Percentiles rank a stretch among this genome's conserved stretches.
Conservation (phyloP, 306 rosid genomes). For the Vigna mungo region DNA sequence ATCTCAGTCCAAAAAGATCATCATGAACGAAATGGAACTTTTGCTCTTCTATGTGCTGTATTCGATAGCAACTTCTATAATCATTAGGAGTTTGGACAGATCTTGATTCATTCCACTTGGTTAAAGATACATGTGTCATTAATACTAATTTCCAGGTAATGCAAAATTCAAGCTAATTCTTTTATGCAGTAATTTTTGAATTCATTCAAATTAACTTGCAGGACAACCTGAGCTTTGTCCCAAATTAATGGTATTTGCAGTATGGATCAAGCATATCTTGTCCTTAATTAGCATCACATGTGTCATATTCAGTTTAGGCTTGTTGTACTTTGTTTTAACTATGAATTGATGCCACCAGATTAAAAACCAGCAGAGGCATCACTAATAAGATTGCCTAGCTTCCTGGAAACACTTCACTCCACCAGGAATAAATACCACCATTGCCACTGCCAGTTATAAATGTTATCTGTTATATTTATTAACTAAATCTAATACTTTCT, state of each 20-base stretch:
- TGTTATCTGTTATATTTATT: slow-evolving; percentile 22
- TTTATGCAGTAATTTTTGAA: neutral
- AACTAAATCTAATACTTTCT: slow-evolving; percentile 39
- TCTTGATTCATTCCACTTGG: neutral
- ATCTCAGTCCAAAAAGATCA: neutral
- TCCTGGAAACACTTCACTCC: slow-evolving; percentile 35
- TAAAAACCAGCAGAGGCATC: slow-evolving; percentile 21
- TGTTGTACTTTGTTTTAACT: slow-evolving; percentile 15
- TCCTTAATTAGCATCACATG: neutral
- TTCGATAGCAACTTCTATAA: neutral
- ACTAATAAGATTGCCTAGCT: slow-evolving; percentile 27
- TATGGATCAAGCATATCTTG: too few relatives aligned
- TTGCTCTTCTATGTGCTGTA: neutral
- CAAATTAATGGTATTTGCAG: too few relatives aligned
- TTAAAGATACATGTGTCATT: slow-evolving; percentile 8
- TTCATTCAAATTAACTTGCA: neutral
- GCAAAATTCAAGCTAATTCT: neutral
- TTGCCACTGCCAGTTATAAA: slow-evolving; percentile 16
- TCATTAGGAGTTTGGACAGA: neutral
- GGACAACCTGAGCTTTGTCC: neutral
- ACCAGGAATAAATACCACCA: slow-evolving; percentile 33
- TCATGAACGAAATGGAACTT: neutral
- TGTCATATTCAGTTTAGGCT: neutral
- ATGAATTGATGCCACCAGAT: slow-evolving; percentile 40
- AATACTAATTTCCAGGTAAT: neutral